Percentiles rank a stretch among this genome's conserved stretches.
Evolutionary conservation across 179 eudicot species (phyloP).

Genomic region (Beta macrorhiza): DNA sequence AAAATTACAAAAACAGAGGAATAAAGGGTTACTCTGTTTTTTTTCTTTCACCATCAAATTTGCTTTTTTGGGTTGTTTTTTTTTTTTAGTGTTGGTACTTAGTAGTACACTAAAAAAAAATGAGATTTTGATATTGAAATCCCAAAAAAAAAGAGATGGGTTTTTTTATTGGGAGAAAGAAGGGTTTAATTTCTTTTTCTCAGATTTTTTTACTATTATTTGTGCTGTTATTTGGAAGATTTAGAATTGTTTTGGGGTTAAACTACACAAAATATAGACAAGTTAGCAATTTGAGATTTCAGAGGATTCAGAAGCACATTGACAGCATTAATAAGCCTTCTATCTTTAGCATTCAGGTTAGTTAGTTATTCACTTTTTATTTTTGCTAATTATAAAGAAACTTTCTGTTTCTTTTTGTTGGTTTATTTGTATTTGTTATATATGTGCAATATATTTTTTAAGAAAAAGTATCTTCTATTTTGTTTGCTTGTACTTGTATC

Average conservation of each 20-base stretch:
- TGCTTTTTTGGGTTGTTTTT: neutral
- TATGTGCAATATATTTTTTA: neutral
- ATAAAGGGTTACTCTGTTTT: constrained; percentile 27
- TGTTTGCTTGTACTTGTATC: constrained; percentile 14
- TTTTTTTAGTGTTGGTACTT: too few species aligned
- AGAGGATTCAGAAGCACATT: constrained; percentile 75
- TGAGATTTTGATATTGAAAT: neutral
- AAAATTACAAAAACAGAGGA: constrained; percentile 9
- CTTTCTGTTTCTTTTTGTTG: neutral
- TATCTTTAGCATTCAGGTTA: constrained; percentile 71
- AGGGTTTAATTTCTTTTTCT: constrained; percentile 4
- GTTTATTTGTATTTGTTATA: neutral
- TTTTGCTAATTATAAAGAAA: neutral
- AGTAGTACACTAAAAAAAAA: too few species aligned
- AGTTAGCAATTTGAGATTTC: constrained; percentile 73
- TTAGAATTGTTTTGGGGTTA: constrained; percentile 36
- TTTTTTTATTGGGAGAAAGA: constrained; percentile 21
- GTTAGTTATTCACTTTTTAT: neutral
- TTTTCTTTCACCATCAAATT: neutral
- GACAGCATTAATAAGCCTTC: constrained; percentile 71
- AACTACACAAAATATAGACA: constrained; percentile 61
- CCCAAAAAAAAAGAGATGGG: constrained; percentile 20
- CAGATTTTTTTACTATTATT: constrained; percentile 14
- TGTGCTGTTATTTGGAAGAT: constrained; percentile 31
- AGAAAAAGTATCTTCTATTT: constrained; percentile 8